A percentile compares a stretch with the other conserved stretches of the same genome.
phyloP scores from a whole-genome alignment of 192 early-diverging fungal genomes.

The Umbelopsis vinacea region DNA sequence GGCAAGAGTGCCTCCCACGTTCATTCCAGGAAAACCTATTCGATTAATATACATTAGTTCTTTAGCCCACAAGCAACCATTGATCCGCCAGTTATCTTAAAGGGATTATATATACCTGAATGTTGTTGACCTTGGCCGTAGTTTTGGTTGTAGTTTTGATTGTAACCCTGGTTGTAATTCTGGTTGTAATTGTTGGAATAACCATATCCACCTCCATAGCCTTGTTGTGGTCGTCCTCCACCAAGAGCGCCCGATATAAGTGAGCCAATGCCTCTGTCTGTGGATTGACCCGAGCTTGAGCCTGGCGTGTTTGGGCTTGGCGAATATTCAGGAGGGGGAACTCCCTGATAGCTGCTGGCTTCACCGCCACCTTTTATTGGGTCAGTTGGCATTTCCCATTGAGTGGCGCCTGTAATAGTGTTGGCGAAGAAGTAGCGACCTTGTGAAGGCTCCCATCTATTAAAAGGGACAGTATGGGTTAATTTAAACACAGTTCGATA shows the following conservation, averaged over 20 bases:
- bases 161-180: neutral
- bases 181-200: neutral
- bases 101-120: neutral
- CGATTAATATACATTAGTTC: neutral
- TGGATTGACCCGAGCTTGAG: neutral
- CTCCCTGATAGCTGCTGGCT: neutral
- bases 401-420: constrained; percentile 21
- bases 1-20: neutral
- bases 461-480: neutral
- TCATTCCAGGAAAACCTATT: neutral
- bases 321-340: neutral
- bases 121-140: neutral
- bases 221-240: constrained; percentile 4
- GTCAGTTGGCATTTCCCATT: constrained; percentile 30
- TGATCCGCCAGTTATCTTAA: too few species aligned
- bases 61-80: too few species aligned
- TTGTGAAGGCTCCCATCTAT: constrained; percentile 22
- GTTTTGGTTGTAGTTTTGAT: neutral
- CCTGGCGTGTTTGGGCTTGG: neutral
- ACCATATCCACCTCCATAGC: neutral
- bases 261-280: neutral
- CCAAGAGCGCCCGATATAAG: constrained; percentile 5
- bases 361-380: neutral
- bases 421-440: constrained; percentile 31
- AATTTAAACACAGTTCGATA: neutral